phyloP scores from a whole-genome alignment of 164 flowering plant genomes.

The Magnolia sinica region DNA sequence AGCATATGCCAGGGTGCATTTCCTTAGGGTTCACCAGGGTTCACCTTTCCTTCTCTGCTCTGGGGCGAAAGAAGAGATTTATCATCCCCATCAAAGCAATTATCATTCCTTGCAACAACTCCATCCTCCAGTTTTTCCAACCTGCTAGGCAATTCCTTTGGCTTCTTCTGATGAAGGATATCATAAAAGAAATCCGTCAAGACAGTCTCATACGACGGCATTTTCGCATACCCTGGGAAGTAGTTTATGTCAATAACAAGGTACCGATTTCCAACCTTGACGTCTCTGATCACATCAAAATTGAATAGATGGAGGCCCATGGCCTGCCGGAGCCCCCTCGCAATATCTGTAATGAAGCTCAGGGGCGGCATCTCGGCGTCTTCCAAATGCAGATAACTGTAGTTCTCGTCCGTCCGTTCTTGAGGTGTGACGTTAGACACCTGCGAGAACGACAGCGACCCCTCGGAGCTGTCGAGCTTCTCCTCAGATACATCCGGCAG shows the following conservation, averaged over 20 bases:
- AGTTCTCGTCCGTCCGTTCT: constrained; percentile 32
- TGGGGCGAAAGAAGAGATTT: not conserved
- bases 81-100: constrained; percentile 13
- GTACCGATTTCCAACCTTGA: constrained; percentile 52
- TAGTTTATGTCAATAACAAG: constrained; percentile 79
- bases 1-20: not conserved
- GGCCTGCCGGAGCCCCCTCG: constrained; percentile 45
- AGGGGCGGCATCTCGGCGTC: constrained; percentile 60
- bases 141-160: constrained; percentile 27
- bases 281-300: constrained; percentile 80
- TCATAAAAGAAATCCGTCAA: constrained; percentile 71
- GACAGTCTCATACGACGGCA: constrained; percentile 70
- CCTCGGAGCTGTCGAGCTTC: constrained; percentile 43
- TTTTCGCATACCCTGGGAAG: constrained; percentile 83
- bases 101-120: constrained; percentile 3
- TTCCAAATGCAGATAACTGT: constrained; percentile 44
- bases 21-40: constrained; percentile 17
- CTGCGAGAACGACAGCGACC: constrained; percentile 64
- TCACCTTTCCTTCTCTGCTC: constrained; percentile 5
- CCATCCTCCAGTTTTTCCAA: constrained; percentile 20
- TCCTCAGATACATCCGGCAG: constrained; percentile 72
- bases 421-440: constrained; percentile 54
- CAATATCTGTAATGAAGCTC: constrained; percentile 54
- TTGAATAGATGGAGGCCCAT: constrained; percentile 61
- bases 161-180: constrained; percentile 29